Conservation (phyloP, 805 yeast genomes). For the Ogataea nakhonphanomensis region DNA sequence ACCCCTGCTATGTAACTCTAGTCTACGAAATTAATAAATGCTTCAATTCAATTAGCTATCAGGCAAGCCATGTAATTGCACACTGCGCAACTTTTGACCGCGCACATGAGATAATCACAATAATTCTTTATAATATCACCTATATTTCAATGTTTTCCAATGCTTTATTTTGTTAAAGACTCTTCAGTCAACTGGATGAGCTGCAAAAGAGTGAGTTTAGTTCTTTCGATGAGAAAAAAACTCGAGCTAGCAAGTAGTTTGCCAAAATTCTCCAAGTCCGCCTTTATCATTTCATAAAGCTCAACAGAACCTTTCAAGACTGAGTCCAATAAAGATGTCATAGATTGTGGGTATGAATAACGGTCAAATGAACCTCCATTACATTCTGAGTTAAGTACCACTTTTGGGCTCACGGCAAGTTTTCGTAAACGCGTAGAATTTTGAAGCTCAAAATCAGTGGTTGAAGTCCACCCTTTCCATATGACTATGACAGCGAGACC, state of each 20-base stretch:
- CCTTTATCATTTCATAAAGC: constrained; percentile 5
- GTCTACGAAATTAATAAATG: background rate
- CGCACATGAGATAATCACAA: background rate
- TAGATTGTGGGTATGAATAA: background rate
- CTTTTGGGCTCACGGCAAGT: constrained; percentile 7
- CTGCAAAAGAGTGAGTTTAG: constrained; percentile 20
- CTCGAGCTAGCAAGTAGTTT: constrained; percentile 13
- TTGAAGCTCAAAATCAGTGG: background rate
- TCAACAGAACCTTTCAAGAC: constrained; percentile 9
- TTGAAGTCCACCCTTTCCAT: constrained; percentile 21
- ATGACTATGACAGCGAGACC: constrained; percentile 29
- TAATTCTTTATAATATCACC: constrained; percentile 8
- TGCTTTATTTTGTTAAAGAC: background rate
- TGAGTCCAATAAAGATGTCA: constrained; percentile 7
- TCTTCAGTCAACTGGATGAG: constrained; percentile 14
- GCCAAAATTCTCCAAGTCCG: constrained; percentile 14
- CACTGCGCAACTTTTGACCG: background rate
- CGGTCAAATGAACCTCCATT: constrained; percentile 2
- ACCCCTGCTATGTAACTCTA: background rate
- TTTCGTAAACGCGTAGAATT: constrained; percentile 5
- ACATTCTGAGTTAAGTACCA: constrained; percentile 13
- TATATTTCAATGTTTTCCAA: constrained; percentile 1
- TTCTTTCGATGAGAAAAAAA: constrained; percentile 17
- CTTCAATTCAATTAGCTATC: no score
- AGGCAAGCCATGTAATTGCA: no score